These are phyloP conservation scores for Pezicula rhizophila DNA, from an alignment of 2,329 filamentous ascomycete genomes.

Conservation along the genomic window DNA sequence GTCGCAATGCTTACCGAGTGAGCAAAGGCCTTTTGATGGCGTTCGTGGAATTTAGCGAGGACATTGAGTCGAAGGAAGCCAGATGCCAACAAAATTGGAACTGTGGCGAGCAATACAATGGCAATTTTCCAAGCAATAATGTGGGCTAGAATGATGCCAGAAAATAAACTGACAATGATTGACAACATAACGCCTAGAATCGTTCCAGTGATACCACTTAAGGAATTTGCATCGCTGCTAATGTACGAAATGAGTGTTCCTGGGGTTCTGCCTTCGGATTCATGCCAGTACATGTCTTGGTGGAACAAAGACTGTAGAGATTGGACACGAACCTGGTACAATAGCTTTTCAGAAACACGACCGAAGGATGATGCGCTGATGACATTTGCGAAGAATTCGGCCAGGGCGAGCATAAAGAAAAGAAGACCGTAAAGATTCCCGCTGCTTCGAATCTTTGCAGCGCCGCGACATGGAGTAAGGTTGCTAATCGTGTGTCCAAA, in stretches of 20 bases:
- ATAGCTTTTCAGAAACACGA: slow-evolving; percentile 54
- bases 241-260: slow-evolving; percentile 59
- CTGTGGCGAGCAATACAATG: slow-evolving; percentile 60
- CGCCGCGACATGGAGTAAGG: slow-evolving; percentile 39
- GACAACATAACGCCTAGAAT: slow-evolving; percentile 64
- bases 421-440: slow-evolving; percentile 33
- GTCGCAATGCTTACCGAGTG: slow-evolving; percentile 58
- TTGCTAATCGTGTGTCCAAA: slow-evolving; percentile 46
- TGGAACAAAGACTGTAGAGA: slow-evolving; percentile 59
- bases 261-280: slow-evolving; percentile 58
- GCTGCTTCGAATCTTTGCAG: slow-evolving; percentile 15
- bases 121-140: slow-evolving; percentile 72
- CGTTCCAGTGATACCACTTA: slow-evolving; percentile 64
- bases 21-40: slow-evolving; percentile 59
- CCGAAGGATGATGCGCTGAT: slow-evolving; percentile 49
- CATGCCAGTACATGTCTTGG: slow-evolving; percentile 66
- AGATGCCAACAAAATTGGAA: slow-evolving; percentile 62
- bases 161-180: slow-evolving; percentile 61
- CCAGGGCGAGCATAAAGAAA: slow-evolving; percentile 45
- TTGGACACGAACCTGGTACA: slow-evolving; percentile 57
- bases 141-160: slow-evolving; percentile 62
- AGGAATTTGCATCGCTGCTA: slow-evolving; percentile 60
- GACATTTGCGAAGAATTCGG: slow-evolving; percentile 57
- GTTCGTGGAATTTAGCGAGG: slow-evolving; percentile 55
- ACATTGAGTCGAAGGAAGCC: slow-evolving; percentile 64